Percentiles rank a stretch among this genome's conserved stretches.
phyloP scores from a whole-genome alignment of 2,329 filamentous ascomycete genomes.

The Alternaria ethzedia region DNA sequence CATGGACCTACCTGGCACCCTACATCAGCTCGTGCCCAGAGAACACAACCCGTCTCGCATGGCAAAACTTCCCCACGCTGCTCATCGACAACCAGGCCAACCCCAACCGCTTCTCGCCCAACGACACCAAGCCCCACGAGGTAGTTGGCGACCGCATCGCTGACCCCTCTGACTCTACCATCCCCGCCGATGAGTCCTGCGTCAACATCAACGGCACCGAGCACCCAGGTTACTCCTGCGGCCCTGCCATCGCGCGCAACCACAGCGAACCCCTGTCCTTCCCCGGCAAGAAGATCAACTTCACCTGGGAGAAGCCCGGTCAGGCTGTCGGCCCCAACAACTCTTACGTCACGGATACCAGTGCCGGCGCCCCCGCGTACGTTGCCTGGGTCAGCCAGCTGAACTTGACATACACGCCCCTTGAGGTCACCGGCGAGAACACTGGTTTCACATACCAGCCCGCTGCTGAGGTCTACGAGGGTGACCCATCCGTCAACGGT shows the following conservation, averaged over 20 bases:
- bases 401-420: conserved; percentile 58
- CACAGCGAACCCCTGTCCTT: conserved; percentile 74
- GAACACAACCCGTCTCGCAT: conserved; percentile 75
- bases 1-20: conserved; percentile 80
- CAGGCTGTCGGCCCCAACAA: conserved; percentile 78
- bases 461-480: conserved; percentile 68
- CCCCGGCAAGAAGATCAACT: conserved; percentile 72
- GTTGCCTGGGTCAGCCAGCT: conserved; percentile 81
- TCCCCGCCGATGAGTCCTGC: conserved; percentile 60
- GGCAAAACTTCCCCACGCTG: conserved; percentile 83
- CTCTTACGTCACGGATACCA: conserved; percentile 72
- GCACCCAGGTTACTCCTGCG: conserved; percentile 64
- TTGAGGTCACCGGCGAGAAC: conserved; percentile 69
- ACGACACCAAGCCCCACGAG: conserved; percentile 67
- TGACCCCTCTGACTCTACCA: conserved; percentile 59
- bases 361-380: conserved; percentile 66
- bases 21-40: conserved; percentile 79
- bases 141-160: conserved; percentile 66
- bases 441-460: conserved; percentile 76
- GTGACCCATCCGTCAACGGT: conserved; percentile 74
- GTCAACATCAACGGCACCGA: conserved; percentile 61
- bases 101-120: conserved; percentile 69
- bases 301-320: conserved; percentile 76
- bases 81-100: conserved; percentile 79
- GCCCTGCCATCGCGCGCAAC: conserved; percentile 71